These are phyloP conservation scores for Medicago lupulina DNA, from an alignment of 306 rosid genomes.

Conservation along the genomic window DNA sequence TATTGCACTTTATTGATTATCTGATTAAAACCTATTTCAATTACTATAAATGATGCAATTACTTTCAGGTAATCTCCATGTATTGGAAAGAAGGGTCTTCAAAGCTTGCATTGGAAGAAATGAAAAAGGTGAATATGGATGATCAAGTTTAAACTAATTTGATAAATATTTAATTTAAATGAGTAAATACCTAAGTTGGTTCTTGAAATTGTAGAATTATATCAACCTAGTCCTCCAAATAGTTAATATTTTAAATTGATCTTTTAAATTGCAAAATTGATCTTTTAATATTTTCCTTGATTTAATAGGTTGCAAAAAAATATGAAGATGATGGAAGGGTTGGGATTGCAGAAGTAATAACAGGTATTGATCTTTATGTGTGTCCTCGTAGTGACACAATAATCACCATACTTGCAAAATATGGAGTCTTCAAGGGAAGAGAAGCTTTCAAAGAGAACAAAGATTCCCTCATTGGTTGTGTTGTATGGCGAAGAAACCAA, in stretches of 20 bases:
- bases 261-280: neutral
- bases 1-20: neutral
- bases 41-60: neutral
- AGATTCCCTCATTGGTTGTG: conserved; percentile 12
- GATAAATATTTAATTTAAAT: neutral
- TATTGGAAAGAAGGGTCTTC: neutral
- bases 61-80: neutral
- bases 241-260: too few species aligned
- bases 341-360: neutral
- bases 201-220: neutral
- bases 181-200: neutral
- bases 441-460: neutral
- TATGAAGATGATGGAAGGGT: neutral
- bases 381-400: conserved; percentile 3
- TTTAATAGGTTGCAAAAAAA: neutral
- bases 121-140: conserved; percentile 15
- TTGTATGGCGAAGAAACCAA: conserved; percentile 8
- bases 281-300: neutral
- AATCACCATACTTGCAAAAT: neutral
- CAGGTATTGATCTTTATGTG: conserved; percentile 16
- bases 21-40: neutral
- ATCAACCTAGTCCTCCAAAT: neutral
- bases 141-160: neutral
- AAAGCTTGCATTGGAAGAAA: neutral
- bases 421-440: neutral